Base-by-base conservation (phyloP, 352 stramenopile genomes). In the Phytopythium ostracodes region DNA sequence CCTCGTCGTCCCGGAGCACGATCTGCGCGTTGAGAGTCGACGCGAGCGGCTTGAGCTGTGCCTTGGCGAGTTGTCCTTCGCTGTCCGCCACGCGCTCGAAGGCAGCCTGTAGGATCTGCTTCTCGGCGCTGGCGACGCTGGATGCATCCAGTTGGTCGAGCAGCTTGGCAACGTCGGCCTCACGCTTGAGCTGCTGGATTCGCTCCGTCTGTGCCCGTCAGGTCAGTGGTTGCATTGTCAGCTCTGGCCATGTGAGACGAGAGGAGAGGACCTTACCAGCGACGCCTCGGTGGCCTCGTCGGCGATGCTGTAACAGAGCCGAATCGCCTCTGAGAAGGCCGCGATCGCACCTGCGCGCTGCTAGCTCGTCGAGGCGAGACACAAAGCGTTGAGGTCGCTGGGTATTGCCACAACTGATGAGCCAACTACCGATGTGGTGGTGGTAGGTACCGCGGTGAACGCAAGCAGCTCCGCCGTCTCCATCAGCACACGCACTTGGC, bases 251-350 rank as follows among this genome's bases (percentile, higher is more conserved):
- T 8, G 25, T 17, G 50, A 58, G 27, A n/a, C 43, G 3, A n/a
- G n/a, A n/a, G n/a, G n/a, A n/a, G n/a, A 60, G 31, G 12, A 31
- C 38, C 46, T 5, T 64, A 86, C 79, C 36, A 87, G 56, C 47
- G 71, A 66, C 18, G 67, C 66, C 44, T 86, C 79, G 7, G 65
- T 79, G 18, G 64, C 70, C 66, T 85, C 75, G 54, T 89, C 79
- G 14, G 70, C 67, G 25, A 79, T 57, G 22, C 65, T 67, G 53
- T 72, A 75, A 59, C 77, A 86, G 5, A 85, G 47, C 31, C 73
- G 68, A 57, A 89, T 73, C 5, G 71, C 79, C 8, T 86, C 61
- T 9, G 72, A 60, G 27, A 75, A 79, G 1, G 40, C 64, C 10
- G 59, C 42, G 42, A 86, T 67, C 0, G 75, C 75, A 20, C 76